Evolutionary conservation across 306 rosid genomes (phyloP), one percentile per base, ranked within the genome.

Genomic region (Corylus americana): DNA sequence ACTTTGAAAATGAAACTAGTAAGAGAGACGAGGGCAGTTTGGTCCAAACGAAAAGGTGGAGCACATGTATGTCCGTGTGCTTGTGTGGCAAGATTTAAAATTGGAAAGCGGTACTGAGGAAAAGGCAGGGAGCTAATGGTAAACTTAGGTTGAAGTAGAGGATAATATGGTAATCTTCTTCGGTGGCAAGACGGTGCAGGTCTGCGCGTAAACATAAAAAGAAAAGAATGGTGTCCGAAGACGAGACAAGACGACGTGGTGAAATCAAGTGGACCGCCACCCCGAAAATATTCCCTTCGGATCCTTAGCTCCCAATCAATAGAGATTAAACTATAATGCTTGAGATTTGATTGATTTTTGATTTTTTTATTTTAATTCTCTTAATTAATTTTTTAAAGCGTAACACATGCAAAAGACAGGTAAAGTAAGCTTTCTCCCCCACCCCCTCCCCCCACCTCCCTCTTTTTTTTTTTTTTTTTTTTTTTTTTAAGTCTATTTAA

Each of bases 231-330:
- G 72, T n/a, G 70, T 59, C 49, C 37, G 3, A 20, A 44, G 11
- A 67, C 37, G 37, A 68, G 82, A 79, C 73, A 22, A 7, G 35
- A 47, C 75, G 64, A 77, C 66, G 64, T 77, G 81, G 48, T 9
- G 27, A 55, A 54, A 64, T 77, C 62, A 17, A 67, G 29, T 16
- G 49, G 37, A 59, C 37, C 63, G 20, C 58, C 58, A 49, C 27
- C 27, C 64, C 2, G 35, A 4, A 59, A 22, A 59, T 59, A 59
- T 25, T 59, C 35, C 35, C 29, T 59, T 49, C 2, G 53, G 53
- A 49, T 49, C 53, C 53, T 49, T 12, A 10, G 53, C 53, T 11
- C 53, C 53, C 2, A 12, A 49, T 10, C 53, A 49, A 22, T 22
- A 12, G 53, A 10, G 53, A 49, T 49, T 11, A 49, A 2, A 49